These are phyloP conservation scores for Oldenlandia corymbosa DNA, from an alignment of 257 asterid genomes.

Conservation along the genomic window DNA sequence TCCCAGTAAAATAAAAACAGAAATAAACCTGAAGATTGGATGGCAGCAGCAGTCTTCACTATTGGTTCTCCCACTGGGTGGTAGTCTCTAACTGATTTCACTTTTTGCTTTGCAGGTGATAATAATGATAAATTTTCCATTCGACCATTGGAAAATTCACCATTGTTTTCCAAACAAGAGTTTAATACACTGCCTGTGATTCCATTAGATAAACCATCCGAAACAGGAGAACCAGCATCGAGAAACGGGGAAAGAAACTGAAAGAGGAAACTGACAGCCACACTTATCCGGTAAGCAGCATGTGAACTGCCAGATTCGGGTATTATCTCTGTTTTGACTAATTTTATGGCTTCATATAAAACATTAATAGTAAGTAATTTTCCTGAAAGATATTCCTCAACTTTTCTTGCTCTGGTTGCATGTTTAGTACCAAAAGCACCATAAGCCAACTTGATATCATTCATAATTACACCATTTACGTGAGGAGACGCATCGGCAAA, in stretches of 20 bases:
- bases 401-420: conserved; percentile 42
- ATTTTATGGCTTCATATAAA: conserved; percentile 38
- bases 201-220: conserved; percentile 18
- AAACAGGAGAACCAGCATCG: conserved; percentile 13
- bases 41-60: conserved; percentile 47
- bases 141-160: conserved; percentile 14
- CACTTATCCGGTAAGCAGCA: conserved; percentile 48
- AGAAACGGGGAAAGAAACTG: conserved; percentile 40
- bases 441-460: conserved; percentile 33
- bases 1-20: too few relatives aligned
- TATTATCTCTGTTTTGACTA: conserved; percentile 43
- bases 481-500: conserved; percentile 41
- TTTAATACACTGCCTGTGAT: conserved; percentile 12
- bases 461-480: conserved; percentile 29
- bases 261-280: conserved; percentile 48
- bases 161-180: conserved; percentile 13
- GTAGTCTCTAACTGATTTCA: conserved; percentile 42
- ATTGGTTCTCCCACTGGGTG: conserved; percentile 72
- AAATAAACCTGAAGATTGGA: conserved; percentile 62
- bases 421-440: conserved; percentile 57
- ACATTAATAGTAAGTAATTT: conserved; percentile 27
- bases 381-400: conserved; percentile 45
- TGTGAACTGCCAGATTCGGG: conserved; percentile 52
- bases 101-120: conserved; percentile 53
- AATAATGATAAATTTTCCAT: conserved; percentile 23